These are phyloP conservation scores for Cinnamomum chago DNA, from an alignment of 164 flowering plant species.

Conservation along the genomic window DNA sequence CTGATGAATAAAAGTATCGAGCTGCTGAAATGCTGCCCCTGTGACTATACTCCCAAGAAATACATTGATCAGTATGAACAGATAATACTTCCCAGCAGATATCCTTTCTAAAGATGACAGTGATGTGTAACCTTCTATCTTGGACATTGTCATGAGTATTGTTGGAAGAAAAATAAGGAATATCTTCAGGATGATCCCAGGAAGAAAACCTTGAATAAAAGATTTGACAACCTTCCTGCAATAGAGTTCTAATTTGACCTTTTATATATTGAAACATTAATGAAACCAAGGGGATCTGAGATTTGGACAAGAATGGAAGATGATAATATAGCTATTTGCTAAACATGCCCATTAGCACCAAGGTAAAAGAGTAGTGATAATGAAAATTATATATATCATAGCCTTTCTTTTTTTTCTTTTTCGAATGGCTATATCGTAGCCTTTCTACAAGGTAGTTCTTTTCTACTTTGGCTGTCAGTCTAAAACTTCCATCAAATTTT, in stretches of 20 bases:
- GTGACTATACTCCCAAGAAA: slow-evolving; percentile 77
- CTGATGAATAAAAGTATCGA: slow-evolving; percentile 48
- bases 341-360: too few relatives aligned
- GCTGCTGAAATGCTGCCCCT: slow-evolving; percentile 87
- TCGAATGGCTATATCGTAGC: too few relatives aligned
- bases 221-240: slow-evolving; percentile 56
- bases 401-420: too few relatives aligned
- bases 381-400: too few relatives aligned
- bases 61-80: slow-evolving; percentile 73
- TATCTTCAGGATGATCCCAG: slow-evolving; percentile 79
- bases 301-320: background rate
- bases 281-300: background rate
- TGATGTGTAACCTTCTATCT: slow-evolving; percentile 74
- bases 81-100: slow-evolving; percentile 67
- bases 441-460: too few relatives aligned
- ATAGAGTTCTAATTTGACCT: slow-evolving; percentile 10
- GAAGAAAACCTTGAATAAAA: slow-evolving; percentile 84
- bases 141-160: slow-evolving; percentile 78
- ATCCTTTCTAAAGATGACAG: slow-evolving; percentile 69
- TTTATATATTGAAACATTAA: background rate
- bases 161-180: slow-evolving; percentile 74
- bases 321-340: too few relatives aligned
- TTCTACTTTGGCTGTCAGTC: too few relatives aligned
- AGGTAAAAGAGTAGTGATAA: too few relatives aligned
- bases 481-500: too few relatives aligned